Base-by-base conservation (phyloP, 768 basidiomycete species). In the Lentinula guzmanii region DNA sequence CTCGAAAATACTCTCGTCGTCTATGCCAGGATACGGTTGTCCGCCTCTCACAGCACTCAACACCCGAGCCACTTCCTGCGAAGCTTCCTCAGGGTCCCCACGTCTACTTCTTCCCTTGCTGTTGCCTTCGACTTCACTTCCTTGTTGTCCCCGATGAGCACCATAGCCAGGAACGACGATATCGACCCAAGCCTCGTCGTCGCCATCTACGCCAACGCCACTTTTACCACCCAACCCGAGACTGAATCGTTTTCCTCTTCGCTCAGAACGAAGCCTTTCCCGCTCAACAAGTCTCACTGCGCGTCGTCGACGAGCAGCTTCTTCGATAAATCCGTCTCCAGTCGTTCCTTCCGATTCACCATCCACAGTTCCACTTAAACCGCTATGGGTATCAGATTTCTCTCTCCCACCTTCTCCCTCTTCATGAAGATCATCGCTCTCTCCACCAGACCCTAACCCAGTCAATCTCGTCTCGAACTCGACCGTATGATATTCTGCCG, bases 401-500 rank as follows among this genome's bases (percentile, higher is more conserved):
- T 43, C 39, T 53, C 64, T 24, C 28, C 28, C 48, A 37, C 33
- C 46, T 2, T 3, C 62, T 28, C 39, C 52, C 7, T 82, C 79
- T 37, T 78, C 77, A 62, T 81, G 81, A 62, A 79, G 80, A 66
- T 81, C 66, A 48, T 66, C 60, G 28, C 46, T 55, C 39, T 53
- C 64, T 31, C 73, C 80, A 65, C 81, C 43, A 78, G 21, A 81
- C 79, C 60, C 51, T 77, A 79, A 86, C 67, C 85, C 86, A 45
- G 89, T 85, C 68, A 91, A 75, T 62, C 91, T 80, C 35, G 90
- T 91, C 75, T 91, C 86, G 74, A 94, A 94, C 58, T 93, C 91
- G 53, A 93, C 83, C 39, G 81, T 83, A 58, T 90, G 86, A 70
- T 90, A 90, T 72, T 91, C 87, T n/a, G 90, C 82, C 35, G 90